These are phyloP conservation scores for Chimonanthus praecox DNA, from an alignment of 164 flowering plant species.

Conservation along the genomic window DNA sequence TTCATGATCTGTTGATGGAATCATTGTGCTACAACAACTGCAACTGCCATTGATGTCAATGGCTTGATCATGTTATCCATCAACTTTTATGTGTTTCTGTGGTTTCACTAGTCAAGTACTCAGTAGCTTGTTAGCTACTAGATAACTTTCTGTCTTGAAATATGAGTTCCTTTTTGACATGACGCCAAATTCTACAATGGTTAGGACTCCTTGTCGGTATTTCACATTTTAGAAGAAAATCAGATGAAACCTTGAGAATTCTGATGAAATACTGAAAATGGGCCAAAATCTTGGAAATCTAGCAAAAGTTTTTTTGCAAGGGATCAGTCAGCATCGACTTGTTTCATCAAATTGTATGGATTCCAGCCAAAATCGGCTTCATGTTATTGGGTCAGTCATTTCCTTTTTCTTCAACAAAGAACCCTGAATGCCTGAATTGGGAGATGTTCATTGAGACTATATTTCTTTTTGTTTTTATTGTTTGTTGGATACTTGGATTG, in stretches of 20 bases:
- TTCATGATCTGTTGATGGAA: too few species aligned
- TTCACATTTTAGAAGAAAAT: background rate
- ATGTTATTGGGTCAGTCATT: background rate
- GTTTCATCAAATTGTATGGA: background rate
- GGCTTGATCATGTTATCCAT: background rate
- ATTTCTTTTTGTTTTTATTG: background rate
- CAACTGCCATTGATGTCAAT: background rate
- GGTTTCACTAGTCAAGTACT: too few species aligned
- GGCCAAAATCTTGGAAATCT: background rate
- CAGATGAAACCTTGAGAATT: background rate
- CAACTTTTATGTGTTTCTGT: background rate
- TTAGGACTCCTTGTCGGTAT: background rate
- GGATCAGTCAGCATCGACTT: background rate
- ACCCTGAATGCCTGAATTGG: background rate
- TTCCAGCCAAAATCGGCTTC: background rate
- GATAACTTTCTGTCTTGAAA: background rate
- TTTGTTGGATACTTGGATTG: background rate
- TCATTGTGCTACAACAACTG: too few species aligned
- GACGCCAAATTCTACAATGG: background rate
- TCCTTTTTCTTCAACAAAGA: background rate
- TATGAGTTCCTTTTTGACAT: background rate
- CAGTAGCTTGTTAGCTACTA: background rate
- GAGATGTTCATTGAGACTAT: background rate
- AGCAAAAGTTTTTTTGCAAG: background rate
- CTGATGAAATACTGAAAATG: background rate